Percentiles rank a stretch among this genome's conserved stretches.
Evolutionary conservation across 1,139 yeast species (phyloP).

Genomic region (Yamadazyma buinensis): DNA sequence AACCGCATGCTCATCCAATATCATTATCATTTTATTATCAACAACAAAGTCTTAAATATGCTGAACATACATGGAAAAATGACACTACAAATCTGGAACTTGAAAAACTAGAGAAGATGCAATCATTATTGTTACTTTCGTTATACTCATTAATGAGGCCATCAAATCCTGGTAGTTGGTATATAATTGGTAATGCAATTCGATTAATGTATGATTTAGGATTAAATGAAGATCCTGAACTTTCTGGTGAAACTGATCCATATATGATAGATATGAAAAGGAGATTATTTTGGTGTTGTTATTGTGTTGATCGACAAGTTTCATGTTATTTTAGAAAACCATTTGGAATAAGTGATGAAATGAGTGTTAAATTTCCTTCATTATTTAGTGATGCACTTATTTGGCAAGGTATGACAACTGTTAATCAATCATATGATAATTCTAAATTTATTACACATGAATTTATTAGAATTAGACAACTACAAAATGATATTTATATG

Average conservation of each 20-base stretch:
- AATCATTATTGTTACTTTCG: conserved; percentile 64
- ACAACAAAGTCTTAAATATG: conserved; percentile 59
- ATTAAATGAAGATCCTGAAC: conserved; percentile 56
- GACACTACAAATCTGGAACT: conserved; percentile 31
- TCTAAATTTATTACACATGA: conserved; percentile 8
- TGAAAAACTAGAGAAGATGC: conserved; percentile 65
- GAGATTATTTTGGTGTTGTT: conserved; percentile 83
- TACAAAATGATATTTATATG: conserved; percentile 9
- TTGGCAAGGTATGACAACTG: not conserved
- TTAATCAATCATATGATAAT: not conserved
- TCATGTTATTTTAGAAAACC: conserved; percentile 70
- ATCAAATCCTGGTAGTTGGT: conserved; percentile 84
- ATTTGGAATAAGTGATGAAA: conserved; percentile 61
- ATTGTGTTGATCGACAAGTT: conserved; percentile 72
- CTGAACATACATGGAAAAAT: conserved; percentile 46
- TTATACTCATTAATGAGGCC: conserved; percentile 71
- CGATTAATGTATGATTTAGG: conserved; percentile 80
- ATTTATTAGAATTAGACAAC: conserved; percentile 10
- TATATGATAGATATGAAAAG: conserved; percentile 65
- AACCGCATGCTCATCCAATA: conserved; percentile 63
- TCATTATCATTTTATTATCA: conserved; percentile 64
- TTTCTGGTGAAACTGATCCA: conserved; percentile 29
- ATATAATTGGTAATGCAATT: conserved; percentile 71
- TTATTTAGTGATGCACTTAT: conserved; percentile 65
- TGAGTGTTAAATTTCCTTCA: conserved; percentile 61